phyloP scores from a whole-genome alignment of 441 rosid genomes.

The Manihot esculenta region DNA sequence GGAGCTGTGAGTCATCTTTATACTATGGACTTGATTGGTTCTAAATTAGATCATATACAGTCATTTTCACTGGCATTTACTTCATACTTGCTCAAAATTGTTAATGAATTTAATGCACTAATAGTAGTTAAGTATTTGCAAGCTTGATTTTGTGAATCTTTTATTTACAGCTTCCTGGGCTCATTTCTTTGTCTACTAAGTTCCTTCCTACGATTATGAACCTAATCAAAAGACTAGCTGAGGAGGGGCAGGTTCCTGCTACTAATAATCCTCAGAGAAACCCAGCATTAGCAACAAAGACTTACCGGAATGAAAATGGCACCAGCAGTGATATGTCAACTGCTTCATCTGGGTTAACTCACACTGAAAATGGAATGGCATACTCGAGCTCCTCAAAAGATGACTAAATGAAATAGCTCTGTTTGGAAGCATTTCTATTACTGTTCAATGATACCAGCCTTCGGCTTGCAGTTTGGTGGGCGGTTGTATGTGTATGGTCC shows the following conservation, averaged over 20 bases:
- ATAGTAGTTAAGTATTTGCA: background rate
- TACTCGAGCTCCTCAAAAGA: conserved; percentile 44
- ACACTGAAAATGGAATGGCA: conserved; percentile 32
- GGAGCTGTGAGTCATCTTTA: conserved; percentile 62
- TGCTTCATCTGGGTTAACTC: conserved; percentile 45
- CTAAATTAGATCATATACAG: no score
- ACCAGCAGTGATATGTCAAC: conserved; percentile 35
- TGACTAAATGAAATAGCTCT: conserved; percentile 28
- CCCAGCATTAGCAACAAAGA: conserved; percentile 35
- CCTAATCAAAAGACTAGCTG: conserved; percentile 79
- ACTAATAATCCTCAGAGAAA: conserved; percentile 42
- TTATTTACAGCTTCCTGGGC: conserved; percentile 79
- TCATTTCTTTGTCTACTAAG: conserved; percentile 80
- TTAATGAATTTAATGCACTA: background rate
- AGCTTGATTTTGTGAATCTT: background rate
- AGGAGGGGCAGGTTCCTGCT: conserved; percentile 71
- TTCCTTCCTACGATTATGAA: conserved; percentile 89
- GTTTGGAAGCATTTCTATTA: background rate
- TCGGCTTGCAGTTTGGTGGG: conserved; percentile 24
- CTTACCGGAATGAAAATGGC: conserved; percentile 40
- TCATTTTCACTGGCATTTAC: background rate
- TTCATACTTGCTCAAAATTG: background rate
- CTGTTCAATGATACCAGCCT: conserved; percentile 17
- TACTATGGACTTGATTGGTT: background rate
- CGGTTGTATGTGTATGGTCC: conserved; percentile 22